A percentile compares a stretch with the other conserved stretches of the same genome.
These are phyloP conservation scores for Medicago lupulina DNA, from an alignment of 306 rosid genomes.

Conservation along the genomic window DNA sequence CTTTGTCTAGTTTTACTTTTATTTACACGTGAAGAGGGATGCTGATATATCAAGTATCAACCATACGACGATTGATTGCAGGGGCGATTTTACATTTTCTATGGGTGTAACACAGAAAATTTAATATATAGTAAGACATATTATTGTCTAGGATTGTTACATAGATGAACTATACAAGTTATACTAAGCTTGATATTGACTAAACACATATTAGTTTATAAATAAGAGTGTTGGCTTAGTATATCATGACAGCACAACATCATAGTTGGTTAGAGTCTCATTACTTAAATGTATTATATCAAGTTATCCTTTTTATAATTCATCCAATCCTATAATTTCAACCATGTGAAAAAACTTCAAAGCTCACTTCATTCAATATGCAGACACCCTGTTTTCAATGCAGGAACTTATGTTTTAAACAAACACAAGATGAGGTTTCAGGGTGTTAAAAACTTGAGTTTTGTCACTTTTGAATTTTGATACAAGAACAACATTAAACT, in stretches of 20 bases:
- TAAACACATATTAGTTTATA: not conserved
- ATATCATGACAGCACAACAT: no score
- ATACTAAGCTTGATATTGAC: not conserved
- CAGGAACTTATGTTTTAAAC: not conserved
- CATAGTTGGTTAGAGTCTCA: not conserved
- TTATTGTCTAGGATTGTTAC: not conserved
- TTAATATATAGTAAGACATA: not conserved
- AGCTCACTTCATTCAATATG: not conserved
- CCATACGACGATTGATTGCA: not conserved
- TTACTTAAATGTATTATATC: not conserved
- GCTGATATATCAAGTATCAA: not conserved
- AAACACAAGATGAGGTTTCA: not conserved
- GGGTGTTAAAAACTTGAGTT: no score
- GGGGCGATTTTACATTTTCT: not conserved
- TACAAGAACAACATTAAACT: no score
- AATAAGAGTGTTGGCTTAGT: not conserved
- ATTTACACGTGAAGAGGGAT: not conserved
- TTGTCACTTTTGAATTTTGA: no score
- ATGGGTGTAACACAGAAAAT: not conserved
- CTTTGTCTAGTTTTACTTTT: constrained; percentile 9
- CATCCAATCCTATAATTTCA: not conserved
- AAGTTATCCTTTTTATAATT: not conserved
- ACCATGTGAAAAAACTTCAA: not conserved
- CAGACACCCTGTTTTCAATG: not conserved
- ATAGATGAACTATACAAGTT: not conserved